These are phyloP conservation scores for Pseudogymnoascus sp. DNA, from an alignment of 2,329 filamentous ascomycete species.

Conservation along the genomic window DNA sequence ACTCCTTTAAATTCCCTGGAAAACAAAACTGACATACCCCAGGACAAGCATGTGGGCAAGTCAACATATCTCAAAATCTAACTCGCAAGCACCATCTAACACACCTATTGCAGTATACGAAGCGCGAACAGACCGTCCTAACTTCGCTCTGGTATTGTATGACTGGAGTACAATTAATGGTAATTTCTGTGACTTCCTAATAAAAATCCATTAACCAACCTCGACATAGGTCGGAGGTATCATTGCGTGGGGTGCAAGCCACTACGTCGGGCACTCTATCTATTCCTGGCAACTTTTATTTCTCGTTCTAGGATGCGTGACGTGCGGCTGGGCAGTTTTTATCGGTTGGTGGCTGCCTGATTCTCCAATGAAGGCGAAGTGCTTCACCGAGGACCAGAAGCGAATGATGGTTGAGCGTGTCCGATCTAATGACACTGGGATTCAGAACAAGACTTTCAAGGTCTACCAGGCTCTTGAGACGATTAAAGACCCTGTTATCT, in stretches of 20 bases:
- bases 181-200: conserved; percentile 12
- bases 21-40: neutral
- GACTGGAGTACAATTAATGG: conserved; percentile 32
- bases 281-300: conserved; percentile 38
- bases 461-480: conserved; percentile 33
- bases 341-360: conserved; percentile 30
- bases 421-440: conserved; percentile 24
- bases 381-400: conserved; percentile 18
- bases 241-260: conserved; percentile 33
- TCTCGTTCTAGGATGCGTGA: conserved; percentile 35
- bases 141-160: conserved; percentile 29
- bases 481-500: conserved; percentile 29
- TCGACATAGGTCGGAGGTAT: conserved; percentile 30
- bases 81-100: neutral
- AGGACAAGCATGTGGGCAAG: conserved; percentile 23
- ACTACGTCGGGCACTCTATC: conserved; percentile 26
- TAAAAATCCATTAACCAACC: neutral
- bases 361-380: conserved; percentile 19
- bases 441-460: conserved; percentile 32
- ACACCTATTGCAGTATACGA: conserved; percentile 18
- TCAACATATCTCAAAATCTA: neutral
- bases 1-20: neutral
- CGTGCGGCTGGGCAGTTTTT: conserved; percentile 30
- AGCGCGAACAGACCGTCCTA: conserved; percentile 20
- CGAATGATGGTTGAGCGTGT: conserved; percentile 33